Evolutionary conservation across 495 filamentous ascomycete species (phyloP).

Genomic region (Choiromyces venosus): DNA sequence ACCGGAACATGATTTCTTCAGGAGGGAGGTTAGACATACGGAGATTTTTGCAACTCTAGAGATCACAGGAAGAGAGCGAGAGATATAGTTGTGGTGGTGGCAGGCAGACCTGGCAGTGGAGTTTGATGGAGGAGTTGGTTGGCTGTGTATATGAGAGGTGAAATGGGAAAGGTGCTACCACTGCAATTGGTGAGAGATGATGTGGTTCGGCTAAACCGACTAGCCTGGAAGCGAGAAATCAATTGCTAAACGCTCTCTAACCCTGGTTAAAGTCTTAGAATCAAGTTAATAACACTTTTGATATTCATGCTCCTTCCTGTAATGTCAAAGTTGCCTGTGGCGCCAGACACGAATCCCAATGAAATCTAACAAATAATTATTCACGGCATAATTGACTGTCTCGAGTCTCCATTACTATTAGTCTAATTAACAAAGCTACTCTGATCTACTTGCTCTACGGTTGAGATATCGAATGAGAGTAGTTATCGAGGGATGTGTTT

Average conservation of each 20-base stretch:
- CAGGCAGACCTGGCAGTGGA: neutral
- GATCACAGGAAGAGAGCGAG: neutral
- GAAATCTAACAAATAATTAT: neutral
- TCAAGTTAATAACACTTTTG: neutral
- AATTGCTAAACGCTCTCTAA: neutral
- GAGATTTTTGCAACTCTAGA: neutral
- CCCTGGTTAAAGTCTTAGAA: neutral
- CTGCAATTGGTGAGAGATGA: neutral
- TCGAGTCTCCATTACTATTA: neutral
- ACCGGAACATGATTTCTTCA: neutral
- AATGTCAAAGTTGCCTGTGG: neutral
- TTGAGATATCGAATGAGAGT: neutral
- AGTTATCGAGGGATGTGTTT: neutral
- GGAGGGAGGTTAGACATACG: neutral
- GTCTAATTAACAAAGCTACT: neutral
- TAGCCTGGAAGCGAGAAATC: neutral
- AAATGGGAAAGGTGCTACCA: neutral
- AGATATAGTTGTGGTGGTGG: neutral
- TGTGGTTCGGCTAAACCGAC: neutral
- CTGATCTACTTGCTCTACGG: neutral
- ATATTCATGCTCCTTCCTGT: neutral
- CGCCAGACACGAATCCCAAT: neutral
- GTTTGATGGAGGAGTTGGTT: slow-evolving; percentile 1
- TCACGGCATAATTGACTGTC: neutral
- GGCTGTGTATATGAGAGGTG: neutral